phyloP scores from a whole-genome alignment of 352 stramenopile species.

The Vaucheria bursata region DNA sequence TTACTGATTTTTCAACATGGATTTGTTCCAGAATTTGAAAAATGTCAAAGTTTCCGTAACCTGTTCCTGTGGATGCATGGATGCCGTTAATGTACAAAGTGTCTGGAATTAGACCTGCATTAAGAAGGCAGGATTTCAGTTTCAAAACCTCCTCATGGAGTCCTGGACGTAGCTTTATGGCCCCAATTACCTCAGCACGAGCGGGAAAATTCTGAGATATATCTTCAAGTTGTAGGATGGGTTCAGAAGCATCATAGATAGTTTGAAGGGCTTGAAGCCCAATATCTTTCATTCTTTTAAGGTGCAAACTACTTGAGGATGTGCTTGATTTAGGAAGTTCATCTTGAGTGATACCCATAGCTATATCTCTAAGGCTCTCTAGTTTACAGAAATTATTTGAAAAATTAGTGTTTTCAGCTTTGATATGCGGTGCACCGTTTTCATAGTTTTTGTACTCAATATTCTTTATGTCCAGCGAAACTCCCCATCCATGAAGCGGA shows the following conservation, averaged over 20 bases:
- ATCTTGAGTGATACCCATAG: no score
- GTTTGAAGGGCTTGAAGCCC: conserved; percentile 64
- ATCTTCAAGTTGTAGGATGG: no score
- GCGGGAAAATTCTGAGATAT: conserved; percentile 75
- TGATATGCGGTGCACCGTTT: conserved; percentile 70
- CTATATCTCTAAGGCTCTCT: no score
- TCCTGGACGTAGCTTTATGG: conserved; percentile 46
- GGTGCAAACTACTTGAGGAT: no score
- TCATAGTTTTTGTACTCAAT: conserved; percentile 94
- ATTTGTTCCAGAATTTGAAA: conserved; percentile 73
- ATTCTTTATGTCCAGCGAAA: conserved; percentile 87
- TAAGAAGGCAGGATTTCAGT: neutral
- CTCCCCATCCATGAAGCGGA: conserved; percentile 76
- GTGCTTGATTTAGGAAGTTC: no score
- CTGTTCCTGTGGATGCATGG: conserved; percentile 64
- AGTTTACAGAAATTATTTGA: no score
- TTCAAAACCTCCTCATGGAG: conserved; percentile 50
- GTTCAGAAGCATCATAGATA: conserved; percentile 63
- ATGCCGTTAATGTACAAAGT: conserved; percentile 77
- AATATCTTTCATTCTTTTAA: conserved; percentile 77
- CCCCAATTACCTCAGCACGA: conserved; percentile 46
- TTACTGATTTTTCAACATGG: no score
- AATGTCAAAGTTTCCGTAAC: conserved; percentile 73
- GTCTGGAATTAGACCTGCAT: neutral
- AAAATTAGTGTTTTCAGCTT: no score